These are phyloP conservation scores for Cercospora janseana DNA, from an alignment of 2,329 filamentous ascomycete genomes.

Conservation along the genomic window DNA sequence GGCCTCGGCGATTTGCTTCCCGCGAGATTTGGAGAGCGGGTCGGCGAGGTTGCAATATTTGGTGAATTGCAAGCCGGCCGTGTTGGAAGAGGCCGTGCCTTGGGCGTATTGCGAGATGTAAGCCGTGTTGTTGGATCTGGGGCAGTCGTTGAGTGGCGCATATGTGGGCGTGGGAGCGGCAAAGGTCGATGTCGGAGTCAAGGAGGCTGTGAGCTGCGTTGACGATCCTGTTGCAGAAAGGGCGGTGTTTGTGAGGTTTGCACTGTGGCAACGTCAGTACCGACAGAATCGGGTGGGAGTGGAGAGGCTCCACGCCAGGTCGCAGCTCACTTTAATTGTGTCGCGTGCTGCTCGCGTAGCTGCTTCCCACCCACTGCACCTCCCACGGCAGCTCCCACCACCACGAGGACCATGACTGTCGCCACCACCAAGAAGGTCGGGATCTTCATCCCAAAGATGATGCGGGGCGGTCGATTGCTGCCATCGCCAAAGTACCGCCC, in stretches of 20 bases:
- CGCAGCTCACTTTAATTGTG: conserved; percentile 10
- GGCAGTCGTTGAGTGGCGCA: conserved; percentile 35
- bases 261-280: neutral
- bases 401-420: conserved; percentile 33
- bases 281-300: too few relatives aligned
- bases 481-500: conserved; percentile 27
- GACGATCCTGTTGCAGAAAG: conserved; percentile 16
- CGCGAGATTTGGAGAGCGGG: conserved; percentile 27
- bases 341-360: conserved; percentile 27
- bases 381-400: conserved; percentile 40
- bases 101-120: conserved; percentile 33
- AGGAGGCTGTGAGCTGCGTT: conserved; percentile 16
- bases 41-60: conserved; percentile 36
- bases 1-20: conserved; percentile 30
- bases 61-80: conserved; percentile 34
- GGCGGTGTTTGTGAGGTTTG: conserved; percentile 23
- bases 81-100: conserved; percentile 10
- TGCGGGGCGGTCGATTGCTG: conserved; percentile 38
- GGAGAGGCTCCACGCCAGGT: conserved; percentile 15
- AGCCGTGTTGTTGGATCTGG: conserved; percentile 33
- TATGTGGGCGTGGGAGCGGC: conserved; percentile 36
- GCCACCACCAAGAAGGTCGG: conserved; percentile 38
- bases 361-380: conserved; percentile 38
- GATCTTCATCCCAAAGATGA: conserved; percentile 43
- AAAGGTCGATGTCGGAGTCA: conserved; percentile 30